Evolutionary conservation across 257 asterid genomes (phyloP).

Genomic region (Fraxinus americana): DNA sequence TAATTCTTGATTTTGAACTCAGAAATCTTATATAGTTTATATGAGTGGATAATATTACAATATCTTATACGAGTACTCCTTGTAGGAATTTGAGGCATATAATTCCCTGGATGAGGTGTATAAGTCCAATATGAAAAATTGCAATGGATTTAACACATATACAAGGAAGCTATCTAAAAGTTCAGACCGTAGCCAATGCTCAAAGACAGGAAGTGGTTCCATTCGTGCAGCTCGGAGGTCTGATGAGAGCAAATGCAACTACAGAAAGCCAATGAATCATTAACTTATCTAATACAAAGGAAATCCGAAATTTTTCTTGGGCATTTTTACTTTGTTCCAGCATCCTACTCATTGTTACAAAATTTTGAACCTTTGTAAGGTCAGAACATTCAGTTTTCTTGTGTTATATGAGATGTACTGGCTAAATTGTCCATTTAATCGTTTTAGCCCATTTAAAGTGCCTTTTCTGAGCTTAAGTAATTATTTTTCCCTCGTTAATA

Average conservation of each 20-base stretch:
- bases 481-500: neutral
- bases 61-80: neutral
- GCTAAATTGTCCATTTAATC: slow-evolving; percentile 1
- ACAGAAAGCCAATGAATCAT: slow-evolving; percentile 50
- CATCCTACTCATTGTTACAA: neutral
- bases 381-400: slow-evolving; percentile 27
- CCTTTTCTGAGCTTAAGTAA: neutral
- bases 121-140: slow-evolving; percentile 26
- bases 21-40: neutral
- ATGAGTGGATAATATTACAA: neutral
- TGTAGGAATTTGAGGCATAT: slow-evolving; percentile 60
- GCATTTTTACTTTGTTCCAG: slow-evolving; percentile 17
- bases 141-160: slow-evolving; percentile 39
- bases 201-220: slow-evolving; percentile 36
- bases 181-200: slow-evolving; percentile 58
- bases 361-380: slow-evolving; percentile 13
- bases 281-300: slow-evolving; percentile 35
- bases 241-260: slow-evolving; percentile 47
- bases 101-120: slow-evolving; percentile 47
- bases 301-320: slow-evolving; percentile 10
- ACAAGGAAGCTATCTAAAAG: slow-evolving; percentile 60
- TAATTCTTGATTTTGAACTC: neutral
- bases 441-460: neutral
- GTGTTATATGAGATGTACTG: slow-evolving; percentile 25
- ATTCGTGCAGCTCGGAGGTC: slow-evolving; percentile 51